Evolutionary conservation across 2,329 filamentous ascomycete genomes (phyloP).

Genomic region (Ophiocordyceps polyrhachis-furcata): DNA sequence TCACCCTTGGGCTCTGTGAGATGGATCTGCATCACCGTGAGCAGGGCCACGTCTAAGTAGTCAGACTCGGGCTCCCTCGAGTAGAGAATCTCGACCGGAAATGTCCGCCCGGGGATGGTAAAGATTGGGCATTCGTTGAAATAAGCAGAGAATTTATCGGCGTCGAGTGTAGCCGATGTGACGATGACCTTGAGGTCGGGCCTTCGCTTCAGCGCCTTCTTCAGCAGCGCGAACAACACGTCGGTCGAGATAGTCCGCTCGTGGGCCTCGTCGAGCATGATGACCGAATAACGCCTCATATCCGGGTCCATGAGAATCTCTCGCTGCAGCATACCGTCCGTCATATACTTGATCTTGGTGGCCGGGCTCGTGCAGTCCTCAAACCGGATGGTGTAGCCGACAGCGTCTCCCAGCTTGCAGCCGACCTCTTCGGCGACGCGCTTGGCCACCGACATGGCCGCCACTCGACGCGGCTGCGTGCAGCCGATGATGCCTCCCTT

Average conservation of each 20-base stretch:
- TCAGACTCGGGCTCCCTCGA: conserved; percentile 88
- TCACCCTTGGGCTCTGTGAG: conserved; percentile 82
- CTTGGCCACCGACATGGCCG: conserved; percentile 93
- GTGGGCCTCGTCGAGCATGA: conserved; percentile 97
- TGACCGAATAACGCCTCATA: conserved; percentile 76
- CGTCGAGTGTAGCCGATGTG: conserved; percentile 88
- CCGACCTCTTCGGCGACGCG: conserved; percentile 94
- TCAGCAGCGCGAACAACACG: conserved; percentile 81
- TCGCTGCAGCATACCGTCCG: conserved; percentile 91
- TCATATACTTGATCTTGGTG: conserved; percentile 99
- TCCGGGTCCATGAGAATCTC: conserved; percentile 89
- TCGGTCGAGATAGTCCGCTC: conserved; percentile 93
- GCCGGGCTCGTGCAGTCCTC: conserved; percentile 78
- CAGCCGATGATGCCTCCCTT: conserved; percentile 72
- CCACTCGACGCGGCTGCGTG: conserved; percentile 90
- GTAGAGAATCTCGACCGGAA: conserved; percentile 90
- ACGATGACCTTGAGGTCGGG: conserved; percentile 89
- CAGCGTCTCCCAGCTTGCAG: conserved; percentile 74
- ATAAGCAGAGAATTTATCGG: conserved; percentile 92
- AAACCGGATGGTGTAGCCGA: conserved; percentile 95
- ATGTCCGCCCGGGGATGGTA: conserved; percentile 86
- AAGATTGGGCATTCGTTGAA: conserved; percentile 95
- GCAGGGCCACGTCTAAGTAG: conserved; percentile 83
- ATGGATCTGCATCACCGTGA: conserved; percentile 97
- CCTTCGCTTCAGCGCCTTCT: conserved; percentile 75